Evolutionary conservation across 768 basidiomycete species (phyloP).

Genomic region (Boletus vinaceobasis): DNA sequence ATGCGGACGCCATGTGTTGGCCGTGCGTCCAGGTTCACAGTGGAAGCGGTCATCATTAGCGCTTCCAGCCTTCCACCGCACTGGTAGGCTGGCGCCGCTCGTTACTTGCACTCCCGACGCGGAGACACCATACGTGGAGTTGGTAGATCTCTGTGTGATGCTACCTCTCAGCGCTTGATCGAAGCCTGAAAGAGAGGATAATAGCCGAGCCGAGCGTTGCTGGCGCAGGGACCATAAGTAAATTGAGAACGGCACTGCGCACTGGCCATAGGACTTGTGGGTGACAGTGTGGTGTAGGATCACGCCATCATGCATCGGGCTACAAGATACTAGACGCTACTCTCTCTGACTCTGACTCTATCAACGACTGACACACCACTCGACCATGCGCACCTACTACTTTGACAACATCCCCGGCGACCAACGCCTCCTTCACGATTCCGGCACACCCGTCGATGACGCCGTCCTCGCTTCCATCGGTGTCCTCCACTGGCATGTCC

Average conservation of each 20-base stretch:
- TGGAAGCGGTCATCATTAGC: too few relatives aligned
- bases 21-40: not conserved
- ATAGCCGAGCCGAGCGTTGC: not conserved
- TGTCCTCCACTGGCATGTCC: constrained; percentile 66
- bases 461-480: constrained; percentile 54
- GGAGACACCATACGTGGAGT: not conserved
- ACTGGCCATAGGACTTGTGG: too few relatives aligned
- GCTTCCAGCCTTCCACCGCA: not conserved
- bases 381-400: constrained; percentile 68
- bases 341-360: too few relatives aligned
- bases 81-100: not conserved
- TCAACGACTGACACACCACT: too few relatives aligned
- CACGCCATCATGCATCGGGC: not conserved
- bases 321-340: too few relatives aligned
- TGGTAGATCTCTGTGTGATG: not conserved
- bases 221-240: too few relatives aligned
- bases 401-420: constrained; percentile 74
- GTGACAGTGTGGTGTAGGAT: too few relatives aligned
- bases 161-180: not conserved
- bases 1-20: constrained; percentile 1
- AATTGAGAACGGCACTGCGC: too few relatives aligned
- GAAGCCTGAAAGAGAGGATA: not conserved
- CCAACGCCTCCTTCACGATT: constrained; percentile 79
- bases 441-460: constrained; percentile 49
- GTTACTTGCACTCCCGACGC: not conserved